Evolutionary conservation across 2,329 filamentous ascomycete genomes (phyloP).

Genomic region (Fusarium globosum): DNA sequence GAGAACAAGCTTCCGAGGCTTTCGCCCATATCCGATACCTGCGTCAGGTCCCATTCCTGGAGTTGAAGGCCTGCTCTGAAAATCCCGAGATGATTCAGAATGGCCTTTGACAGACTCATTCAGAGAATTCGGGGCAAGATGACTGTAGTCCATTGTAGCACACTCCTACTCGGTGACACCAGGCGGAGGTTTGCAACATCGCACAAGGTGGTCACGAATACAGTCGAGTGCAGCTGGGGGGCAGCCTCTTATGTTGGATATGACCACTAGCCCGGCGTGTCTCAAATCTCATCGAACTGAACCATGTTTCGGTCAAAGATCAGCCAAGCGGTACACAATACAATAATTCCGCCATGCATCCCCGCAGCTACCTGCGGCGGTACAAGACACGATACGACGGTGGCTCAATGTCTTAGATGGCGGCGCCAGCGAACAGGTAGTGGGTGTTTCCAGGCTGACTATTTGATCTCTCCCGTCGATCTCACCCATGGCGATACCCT

Average conservation of each 20-base stretch:
- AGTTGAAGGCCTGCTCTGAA: conserved; percentile 38
- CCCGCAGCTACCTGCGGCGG: conserved; percentile 2
- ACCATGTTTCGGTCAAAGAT: neutral
- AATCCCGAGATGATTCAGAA: conserved; percentile 29
- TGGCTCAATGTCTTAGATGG: conserved; percentile 36
- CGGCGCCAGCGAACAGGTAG: conserved; percentile 9
- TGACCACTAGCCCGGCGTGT: conserved; percentile 13
- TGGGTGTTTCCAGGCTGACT: conserved; percentile 13
- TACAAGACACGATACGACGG: conserved; percentile 13
- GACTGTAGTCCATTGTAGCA: conserved; percentile 41
- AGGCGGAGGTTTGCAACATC: conserved; percentile 1
- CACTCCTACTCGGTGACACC: neutral
- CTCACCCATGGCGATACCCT: conserved; percentile 15
- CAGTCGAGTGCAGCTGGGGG: conserved; percentile 1
- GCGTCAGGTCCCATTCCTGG: conserved; percentile 35
- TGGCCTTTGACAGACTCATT: conserved; percentile 25
- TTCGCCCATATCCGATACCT: conserved; percentile 27
- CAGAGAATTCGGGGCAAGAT: conserved; percentile 38
- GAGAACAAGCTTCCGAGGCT: conserved; percentile 62
- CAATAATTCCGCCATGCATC: conserved; percentile 26
- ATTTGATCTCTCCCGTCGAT: conserved; percentile 22
- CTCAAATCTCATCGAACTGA: conserved; percentile 20
- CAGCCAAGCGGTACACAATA: conserved; percentile 1
- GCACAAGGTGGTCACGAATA: neutral
- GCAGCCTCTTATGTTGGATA: conserved; percentile 28